Percentiles rank a stretch among this genome's conserved stretches.
phyloP scores from a whole-genome alignment of 805 yeast species.

The Ogataea paraovalis region DNA sequence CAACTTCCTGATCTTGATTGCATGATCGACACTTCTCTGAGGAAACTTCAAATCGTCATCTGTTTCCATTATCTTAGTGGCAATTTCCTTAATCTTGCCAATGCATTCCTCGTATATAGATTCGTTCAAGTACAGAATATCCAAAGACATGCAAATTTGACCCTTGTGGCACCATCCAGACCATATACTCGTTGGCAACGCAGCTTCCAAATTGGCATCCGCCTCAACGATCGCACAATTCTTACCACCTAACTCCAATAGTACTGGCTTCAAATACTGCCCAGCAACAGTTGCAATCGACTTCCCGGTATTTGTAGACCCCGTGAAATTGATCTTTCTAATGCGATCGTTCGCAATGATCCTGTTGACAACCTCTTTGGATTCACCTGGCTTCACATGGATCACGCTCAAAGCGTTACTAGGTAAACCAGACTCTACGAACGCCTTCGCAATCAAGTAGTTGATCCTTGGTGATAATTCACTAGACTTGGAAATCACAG shows the following conservation, averaged over 20 bases:
- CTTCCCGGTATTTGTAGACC: slow-evolving; percentile 39
- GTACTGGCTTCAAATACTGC: slow-evolving; percentile 35
- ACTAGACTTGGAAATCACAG: slow-evolving; percentile 39
- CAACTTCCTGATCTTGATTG: slow-evolving; percentile 22
- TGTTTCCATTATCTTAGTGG: slow-evolving; percentile 5
- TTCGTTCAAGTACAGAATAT: slow-evolving; percentile 35
- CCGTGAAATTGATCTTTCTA: slow-evolving; percentile 42
- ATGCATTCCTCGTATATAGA: slow-evolving; percentile 31
- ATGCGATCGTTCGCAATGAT: slow-evolving; percentile 29
- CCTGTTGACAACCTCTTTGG: slow-evolving; percentile 23
- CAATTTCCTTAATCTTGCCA: slow-evolving; percentile 13
- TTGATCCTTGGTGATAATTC: slow-evolving; percentile 36
- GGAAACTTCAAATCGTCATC: slow-evolving; percentile 16
- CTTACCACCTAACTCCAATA: slow-evolving; percentile 46
- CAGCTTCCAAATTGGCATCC: slow-evolving; percentile 32
- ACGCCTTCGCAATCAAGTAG: slow-evolving; percentile 31
- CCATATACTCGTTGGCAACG: slow-evolving; percentile 30
- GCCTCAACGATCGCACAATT: slow-evolving; percentile 33
- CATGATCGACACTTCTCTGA: slow-evolving; percentile 31
- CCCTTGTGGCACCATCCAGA: slow-evolving; percentile 42
- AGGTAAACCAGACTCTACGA: slow-evolving; percentile 39
- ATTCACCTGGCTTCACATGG: slow-evolving; percentile 28
- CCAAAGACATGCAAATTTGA: slow-evolving; percentile 47
- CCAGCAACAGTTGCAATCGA: slow-evolving; percentile 36
- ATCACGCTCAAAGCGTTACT: slow-evolving; percentile 33